Percentiles rank a stretch among this genome's conserved stretches.
These are phyloP conservation scores for Meyerozyma carpophila DNA, from an alignment of 1,139 yeast genomes.

Conservation along the genomic window DNA sequence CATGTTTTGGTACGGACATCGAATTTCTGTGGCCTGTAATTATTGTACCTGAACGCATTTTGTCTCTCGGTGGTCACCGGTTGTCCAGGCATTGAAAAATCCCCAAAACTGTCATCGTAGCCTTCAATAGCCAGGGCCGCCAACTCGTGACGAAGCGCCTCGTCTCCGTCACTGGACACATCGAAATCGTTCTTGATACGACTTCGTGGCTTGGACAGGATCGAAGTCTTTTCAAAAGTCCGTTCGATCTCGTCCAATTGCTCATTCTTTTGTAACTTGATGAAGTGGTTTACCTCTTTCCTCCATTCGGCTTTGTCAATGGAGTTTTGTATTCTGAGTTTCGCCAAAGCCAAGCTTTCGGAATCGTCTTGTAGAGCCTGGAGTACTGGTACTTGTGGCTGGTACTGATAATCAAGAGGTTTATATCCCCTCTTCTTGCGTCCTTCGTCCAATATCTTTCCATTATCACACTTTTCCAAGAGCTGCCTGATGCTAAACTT, in stretches of 20 bases:
- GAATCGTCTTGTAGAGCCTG: conserved; percentile 17
- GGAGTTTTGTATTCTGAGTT: conserved; percentile 27
- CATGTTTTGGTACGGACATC: not conserved
- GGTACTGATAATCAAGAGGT: conserved; percentile 12
- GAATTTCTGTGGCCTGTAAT: no score
- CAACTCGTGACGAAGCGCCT: conserved; percentile 9
- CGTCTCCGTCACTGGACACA: conserved; percentile 19
- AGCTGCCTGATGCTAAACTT: conserved; percentile 57
- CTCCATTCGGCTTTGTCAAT: conserved; percentile 22
- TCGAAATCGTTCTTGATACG: conserved; percentile 13
- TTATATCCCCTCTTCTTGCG: conserved; percentile 5
- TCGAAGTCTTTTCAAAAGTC: conserved; percentile 1
- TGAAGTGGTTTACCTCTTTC: conserved; percentile 14
- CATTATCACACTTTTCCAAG: conserved; percentile 28
- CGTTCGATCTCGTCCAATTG: conserved; percentile 4
- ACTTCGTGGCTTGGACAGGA: conserved; percentile 3
- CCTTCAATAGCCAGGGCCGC: not conserved
- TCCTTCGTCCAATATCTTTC: conserved; percentile 13
- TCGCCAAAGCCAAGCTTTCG: conserved; percentile 15
- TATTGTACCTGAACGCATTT: not conserved
- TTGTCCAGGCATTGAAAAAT: not conserved
- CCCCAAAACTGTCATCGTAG: not conserved
- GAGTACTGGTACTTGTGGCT: conserved; percentile 20
- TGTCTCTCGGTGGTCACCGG: not conserved
- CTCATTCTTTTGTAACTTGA: conserved; percentile 8